A percentile compares a stretch with the other conserved stretches of the same genome.
Evolutionary conservation across 2,329 filamentous ascomycete species (phyloP).

Genomic region (Bipolaris gigantea): DNA sequence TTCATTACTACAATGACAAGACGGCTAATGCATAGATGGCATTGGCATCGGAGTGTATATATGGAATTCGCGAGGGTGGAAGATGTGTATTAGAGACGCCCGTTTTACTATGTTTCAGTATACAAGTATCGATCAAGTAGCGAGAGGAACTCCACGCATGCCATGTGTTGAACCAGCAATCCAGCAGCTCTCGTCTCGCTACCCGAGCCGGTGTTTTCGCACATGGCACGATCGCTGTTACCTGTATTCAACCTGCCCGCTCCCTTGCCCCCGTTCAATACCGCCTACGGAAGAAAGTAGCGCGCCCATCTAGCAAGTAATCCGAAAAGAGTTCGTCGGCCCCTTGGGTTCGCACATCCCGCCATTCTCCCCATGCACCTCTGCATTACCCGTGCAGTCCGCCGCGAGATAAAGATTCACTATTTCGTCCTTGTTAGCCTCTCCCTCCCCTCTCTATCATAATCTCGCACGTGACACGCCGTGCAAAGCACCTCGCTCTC

Average conservation of each 20-base stretch:
- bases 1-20: constrained; percentile 46
- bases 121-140: no score
- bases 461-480: no score
- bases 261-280: no score
- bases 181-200: neutral
- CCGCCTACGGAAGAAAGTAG: neutral
- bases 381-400: neutral
- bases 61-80: no score
- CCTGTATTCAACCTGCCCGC: neutral
- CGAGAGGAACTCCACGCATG: no score
- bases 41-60: no score
- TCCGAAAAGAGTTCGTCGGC: neutral
- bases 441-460: neutral
- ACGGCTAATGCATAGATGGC: constrained; percentile 30
- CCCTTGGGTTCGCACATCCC: neutral
- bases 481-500: no score
- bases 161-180: neutral
- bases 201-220: neutral
- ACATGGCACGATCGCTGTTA: neutral
- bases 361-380: neutral
- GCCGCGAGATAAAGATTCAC: neutral
- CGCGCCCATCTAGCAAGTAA: neutral
- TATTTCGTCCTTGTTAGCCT: neutral
- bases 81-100: neutral
- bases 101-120: no score